A percentile compares a stretch with the other conserved stretches of the same genome.
These are phyloP conservation scores for Nitzschia sp. DNA, from an alignment of 108 stramenopile genomes.

Conservation along the genomic window DNA sequence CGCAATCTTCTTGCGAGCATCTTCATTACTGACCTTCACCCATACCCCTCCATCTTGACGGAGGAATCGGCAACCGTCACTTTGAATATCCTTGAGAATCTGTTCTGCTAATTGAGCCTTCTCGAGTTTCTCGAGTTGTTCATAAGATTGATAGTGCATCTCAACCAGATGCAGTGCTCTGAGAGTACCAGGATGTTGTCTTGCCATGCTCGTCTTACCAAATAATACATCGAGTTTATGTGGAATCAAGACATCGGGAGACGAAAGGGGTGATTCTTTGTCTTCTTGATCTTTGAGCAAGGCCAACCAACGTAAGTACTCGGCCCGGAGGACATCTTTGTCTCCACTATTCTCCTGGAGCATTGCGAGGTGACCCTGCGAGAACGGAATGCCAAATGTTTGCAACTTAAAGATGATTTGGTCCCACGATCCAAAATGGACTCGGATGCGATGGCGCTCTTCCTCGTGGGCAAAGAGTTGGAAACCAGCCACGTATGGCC, in stretches of 20 bases:
- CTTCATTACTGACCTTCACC: slow-evolving; percentile 18
- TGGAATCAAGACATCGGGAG: background rate
- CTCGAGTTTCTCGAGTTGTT: slow-evolving; percentile 20
- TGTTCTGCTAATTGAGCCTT: slow-evolving; percentile 27
- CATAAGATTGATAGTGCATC: slow-evolving; percentile 22
- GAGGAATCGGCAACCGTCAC: slow-evolving; percentile 25
- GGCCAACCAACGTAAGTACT: background rate
- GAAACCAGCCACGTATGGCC: background rate
- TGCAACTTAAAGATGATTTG: slow-evolving; percentile 18
- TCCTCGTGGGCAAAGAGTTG: background rate
- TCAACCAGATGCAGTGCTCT: slow-evolving; percentile 21
- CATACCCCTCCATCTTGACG: slow-evolving; percentile 12
- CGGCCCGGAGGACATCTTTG: background rate
- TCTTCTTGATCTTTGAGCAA: background rate
- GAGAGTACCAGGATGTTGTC: slow-evolving; percentile 1
- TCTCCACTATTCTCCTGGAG: background rate
- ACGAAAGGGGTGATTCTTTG: background rate
- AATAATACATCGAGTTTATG: slow-evolving; percentile 3
- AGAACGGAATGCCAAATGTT: slow-evolving; percentile 32
- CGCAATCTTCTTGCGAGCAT: slow-evolving; percentile 26
- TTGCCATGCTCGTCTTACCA: background rate
- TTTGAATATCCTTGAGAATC: slow-evolving; percentile 21
- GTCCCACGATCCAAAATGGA: slow-evolving; percentile 6
- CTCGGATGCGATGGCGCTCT: slow-evolving; percentile 9
- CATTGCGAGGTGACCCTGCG: too few relatives aligned